Evolutionary conservation across 805 yeast species (phyloP).

Genomic region (Myxozyma geophila): DNA sequence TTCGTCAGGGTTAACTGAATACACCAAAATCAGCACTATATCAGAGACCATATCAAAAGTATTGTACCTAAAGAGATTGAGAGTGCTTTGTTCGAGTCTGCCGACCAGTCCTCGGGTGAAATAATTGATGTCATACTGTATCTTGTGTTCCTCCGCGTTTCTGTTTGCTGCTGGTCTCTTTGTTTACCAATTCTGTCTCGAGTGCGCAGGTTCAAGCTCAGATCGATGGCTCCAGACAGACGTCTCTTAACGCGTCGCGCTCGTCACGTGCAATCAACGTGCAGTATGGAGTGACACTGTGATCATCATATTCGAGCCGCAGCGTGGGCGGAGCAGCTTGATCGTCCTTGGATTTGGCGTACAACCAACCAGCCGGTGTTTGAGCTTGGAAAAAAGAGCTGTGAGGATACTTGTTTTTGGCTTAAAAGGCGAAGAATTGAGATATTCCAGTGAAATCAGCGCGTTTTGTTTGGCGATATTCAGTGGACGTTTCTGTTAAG

Average conservation of each 20-base stretch:
- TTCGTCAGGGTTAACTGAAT: slow-evolving; percentile 19
- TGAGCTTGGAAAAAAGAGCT: too few relatives aligned
- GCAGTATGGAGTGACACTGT: neutral
- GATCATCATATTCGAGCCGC: neutral
- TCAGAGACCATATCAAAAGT: neutral
- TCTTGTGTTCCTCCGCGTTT: neutral
- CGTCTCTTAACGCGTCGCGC: neutral
- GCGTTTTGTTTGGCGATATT: neutral
- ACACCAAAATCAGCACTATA: neutral
- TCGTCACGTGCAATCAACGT: neutral
- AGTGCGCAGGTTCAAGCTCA: too few relatives aligned
- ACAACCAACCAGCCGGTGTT: too few relatives aligned
- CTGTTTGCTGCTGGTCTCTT: too few relatives aligned
- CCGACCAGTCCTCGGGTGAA: slow-evolving; percentile 69
- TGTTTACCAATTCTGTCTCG: too few relatives aligned
- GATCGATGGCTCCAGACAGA: too few relatives aligned
- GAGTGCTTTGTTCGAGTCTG: slow-evolving; percentile 70
- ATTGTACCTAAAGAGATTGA: slow-evolving; percentile 52
- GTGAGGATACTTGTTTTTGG: neutral
- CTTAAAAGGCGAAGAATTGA: neutral
- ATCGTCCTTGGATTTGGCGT: neutral
- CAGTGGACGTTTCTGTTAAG: neutral
- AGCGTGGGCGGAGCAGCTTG: neutral
- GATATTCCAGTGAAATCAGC: neutral
- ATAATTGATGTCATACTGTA: slow-evolving; percentile 4